These are phyloP conservation scores for Triticum aestivum DNA, from an alignment of 176 grass and related monocot genomes.

Conservation along the genomic window IWGSC_CS_RefSeq_v2.1 NC_057797.1:625154678-625155177, in stretches of 20 bases:
- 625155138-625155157: neutral
- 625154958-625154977: neutral
- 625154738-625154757: slow-evolving; percentile 66
- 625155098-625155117: neutral
- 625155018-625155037: neutral
- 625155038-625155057: neutral
- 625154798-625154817: slow-evolving; percentile 61
- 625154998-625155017: neutral
- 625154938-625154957: neutral
- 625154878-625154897: neutral
- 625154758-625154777: slow-evolving; percentile 84
- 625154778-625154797: slow-evolving; percentile 70
- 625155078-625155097: neutral
- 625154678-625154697: slow-evolving; percentile 63
- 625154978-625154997: neutral
- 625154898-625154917: neutral
- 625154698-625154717: slow-evolving; percentile 69
- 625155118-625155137: neutral
- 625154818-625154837: slow-evolving; percentile 63
- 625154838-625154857: slow-evolving; percentile 62
- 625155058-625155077: slow-evolving; percentile 4
- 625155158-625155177: neutral
- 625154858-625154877: slow-evolving; percentile 60
- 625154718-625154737: slow-evolving; percentile 73
- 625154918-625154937: neutral